These are phyloP conservation scores for Boletellus ananas DNA, from an alignment of 768 basidiomycete species.

Conservation along the genomic window DNA sequence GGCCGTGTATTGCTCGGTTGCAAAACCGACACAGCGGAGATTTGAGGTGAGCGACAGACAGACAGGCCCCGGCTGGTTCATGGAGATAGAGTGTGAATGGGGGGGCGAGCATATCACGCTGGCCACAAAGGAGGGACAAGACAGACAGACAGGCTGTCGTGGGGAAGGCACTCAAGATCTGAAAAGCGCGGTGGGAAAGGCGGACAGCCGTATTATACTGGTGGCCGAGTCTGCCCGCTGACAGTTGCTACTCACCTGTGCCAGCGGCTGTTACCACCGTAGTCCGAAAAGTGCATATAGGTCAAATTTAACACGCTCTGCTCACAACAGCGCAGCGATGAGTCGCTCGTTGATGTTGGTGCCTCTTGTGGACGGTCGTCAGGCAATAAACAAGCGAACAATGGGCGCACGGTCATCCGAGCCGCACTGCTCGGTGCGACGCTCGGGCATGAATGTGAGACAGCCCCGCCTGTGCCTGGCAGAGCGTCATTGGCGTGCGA, in stretches of 20 bases:
- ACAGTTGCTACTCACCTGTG: slow-evolving; percentile 9
- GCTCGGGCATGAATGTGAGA: background rate
- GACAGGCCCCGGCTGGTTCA: slow-evolving; percentile 45
- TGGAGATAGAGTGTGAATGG: slow-evolving; percentile 11
- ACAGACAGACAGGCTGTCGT: slow-evolving; percentile 45
- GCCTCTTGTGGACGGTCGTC: background rate
- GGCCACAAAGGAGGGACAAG: slow-evolving; percentile 26
- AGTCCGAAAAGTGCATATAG: background rate
- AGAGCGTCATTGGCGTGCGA: too few relatives aligned
- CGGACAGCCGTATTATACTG: slow-evolving; percentile 3
- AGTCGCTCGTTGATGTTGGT: background rate
- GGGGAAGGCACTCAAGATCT: slow-evolving; percentile 8
- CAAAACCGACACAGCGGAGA: slow-evolving; percentile 64
- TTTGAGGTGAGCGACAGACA: slow-evolving; percentile 70
- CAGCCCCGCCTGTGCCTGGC: background rate
- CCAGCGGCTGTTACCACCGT: slow-evolving; percentile 18
- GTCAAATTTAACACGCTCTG: background rate
- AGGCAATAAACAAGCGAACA: background rate
- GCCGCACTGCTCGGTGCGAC: background rate
- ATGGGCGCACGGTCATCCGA: background rate
- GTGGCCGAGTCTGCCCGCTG: slow-evolving; percentile 11
- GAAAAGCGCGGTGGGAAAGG: slow-evolving; percentile 26
- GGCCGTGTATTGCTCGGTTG: slow-evolving; percentile 41
- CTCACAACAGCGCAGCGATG: background rate
- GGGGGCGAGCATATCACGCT: slow-evolving; percentile 35